phyloP scores from a whole-genome alignment of 1,284 basidiomycete species.

The Athelia sp. region DNA sequence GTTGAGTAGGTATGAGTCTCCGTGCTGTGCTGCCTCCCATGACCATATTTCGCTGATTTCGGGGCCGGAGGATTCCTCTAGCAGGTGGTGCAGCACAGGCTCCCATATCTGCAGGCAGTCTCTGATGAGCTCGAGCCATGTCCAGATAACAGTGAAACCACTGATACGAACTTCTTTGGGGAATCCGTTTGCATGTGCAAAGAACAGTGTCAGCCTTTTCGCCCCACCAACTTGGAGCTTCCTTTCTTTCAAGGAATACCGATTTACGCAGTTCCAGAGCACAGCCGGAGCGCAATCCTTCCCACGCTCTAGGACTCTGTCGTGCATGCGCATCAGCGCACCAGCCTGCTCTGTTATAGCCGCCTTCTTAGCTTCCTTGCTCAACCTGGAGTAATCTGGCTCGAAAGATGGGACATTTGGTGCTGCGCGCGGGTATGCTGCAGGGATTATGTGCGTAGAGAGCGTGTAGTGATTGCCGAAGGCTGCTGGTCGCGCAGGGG shows the following conservation, averaged over 20 bases:
- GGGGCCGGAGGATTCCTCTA: conserved; percentile 28
- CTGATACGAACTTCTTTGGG: conserved; percentile 66
- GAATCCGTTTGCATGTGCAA: conserved; percentile 80
- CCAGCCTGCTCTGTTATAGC: conserved; percentile 4
- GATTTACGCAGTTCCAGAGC: conserved; percentile 53
- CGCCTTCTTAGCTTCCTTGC: conserved; percentile 23
- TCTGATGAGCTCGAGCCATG: not conserved
- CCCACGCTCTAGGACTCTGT: conserved; percentile 14
- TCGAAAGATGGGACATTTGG: conserved; percentile 6
- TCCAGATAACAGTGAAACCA: not conserved
- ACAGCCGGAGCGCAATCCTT: conserved; percentile 28
- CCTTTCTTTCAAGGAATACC: conserved; percentile 36
- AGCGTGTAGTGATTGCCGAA: conserved; percentile 4
- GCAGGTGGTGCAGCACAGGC: conserved; percentile 46
- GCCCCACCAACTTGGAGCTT: not conserved
- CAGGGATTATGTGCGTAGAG: conserved; percentile 6
- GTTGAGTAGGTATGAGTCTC: conserved; percentile 70
- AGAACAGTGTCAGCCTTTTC: conserved; percentile 58
- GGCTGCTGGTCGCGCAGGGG: conserved; percentile 1
- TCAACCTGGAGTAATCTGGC: conserved; percentile 9
- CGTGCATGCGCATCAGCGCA: conserved; percentile 19
- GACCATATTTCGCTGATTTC: conserved; percentile 74
- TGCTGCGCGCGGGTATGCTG: conserved; percentile 3
- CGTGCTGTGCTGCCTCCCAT: conserved; percentile 75
- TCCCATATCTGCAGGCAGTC: conserved; percentile 55